Evolutionary conservation across 1,139 yeast genomes (phyloP).

Genomic region (Chernovozyma aurita): DNA sequence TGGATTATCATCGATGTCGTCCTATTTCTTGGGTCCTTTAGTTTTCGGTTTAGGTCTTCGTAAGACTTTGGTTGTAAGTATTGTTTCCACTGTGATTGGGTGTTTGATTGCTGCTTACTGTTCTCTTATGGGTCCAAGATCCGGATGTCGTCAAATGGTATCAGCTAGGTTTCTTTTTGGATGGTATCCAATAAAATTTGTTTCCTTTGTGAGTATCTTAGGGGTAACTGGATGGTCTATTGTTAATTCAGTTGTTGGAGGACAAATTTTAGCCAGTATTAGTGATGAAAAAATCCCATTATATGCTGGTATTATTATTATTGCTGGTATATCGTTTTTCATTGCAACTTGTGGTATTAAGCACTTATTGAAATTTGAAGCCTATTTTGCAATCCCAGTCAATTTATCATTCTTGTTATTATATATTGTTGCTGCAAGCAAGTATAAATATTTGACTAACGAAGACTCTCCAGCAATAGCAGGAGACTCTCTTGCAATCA

Average conservation of each 20-base stretch:
- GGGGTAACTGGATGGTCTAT: conserved; percentile 89
- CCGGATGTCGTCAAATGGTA: conserved; percentile 86
- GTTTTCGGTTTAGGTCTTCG: conserved; percentile 62
- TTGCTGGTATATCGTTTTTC: conserved; percentile 56
- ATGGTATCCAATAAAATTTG: conserved; percentile 75
- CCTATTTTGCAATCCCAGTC: conserved; percentile 66
- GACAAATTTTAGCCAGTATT: conserved; percentile 67
- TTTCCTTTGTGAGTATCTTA: conserved; percentile 61
- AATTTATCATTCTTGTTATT: conserved; percentile 62
- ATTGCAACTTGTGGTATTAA: conserved; percentile 77
- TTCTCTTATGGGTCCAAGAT: conserved; percentile 79
- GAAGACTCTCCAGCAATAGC: conserved; percentile 30
- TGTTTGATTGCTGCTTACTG: conserved; percentile 77
- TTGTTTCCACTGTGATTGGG: conserved; percentile 61
- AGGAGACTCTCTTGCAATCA: conserved; percentile 28
- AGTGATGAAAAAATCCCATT: conserved; percentile 62
- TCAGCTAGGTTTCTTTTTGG: conserved; percentile 76
- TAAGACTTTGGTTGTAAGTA: conserved; percentile 57
- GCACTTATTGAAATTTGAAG: conserved; percentile 64
- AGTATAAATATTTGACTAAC: conserved; percentile 39
- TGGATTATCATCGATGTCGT: conserved; percentile 80
- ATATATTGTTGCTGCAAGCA: conserved; percentile 61
- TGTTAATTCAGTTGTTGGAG: conserved; percentile 81
- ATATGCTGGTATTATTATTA: conserved; percentile 69
- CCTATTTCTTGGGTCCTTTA: conserved; percentile 71